Evolutionary conservation across 2,329 filamentous ascomycete species (phyloP).

Genomic region (Cryphonectria japonica): DNA sequence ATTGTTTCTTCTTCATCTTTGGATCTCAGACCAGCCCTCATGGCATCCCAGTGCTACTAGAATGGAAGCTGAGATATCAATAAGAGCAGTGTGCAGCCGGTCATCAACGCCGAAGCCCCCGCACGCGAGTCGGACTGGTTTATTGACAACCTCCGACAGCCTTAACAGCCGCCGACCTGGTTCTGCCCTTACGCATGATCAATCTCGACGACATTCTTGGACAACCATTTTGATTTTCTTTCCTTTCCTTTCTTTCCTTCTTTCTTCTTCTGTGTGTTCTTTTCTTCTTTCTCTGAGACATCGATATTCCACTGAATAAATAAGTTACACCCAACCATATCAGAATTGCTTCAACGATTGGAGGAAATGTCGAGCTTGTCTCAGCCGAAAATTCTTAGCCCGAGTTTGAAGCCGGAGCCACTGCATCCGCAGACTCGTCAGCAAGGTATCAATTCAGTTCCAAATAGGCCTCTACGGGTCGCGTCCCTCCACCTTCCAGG

Average conservation of each 20-base stretch:
- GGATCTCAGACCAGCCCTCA: not conserved
- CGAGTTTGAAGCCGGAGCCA: slow-evolving; percentile 4
- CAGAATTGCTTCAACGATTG: not conserved
- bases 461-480: not conserved
- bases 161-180: not conserved
- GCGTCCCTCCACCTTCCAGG: not conserved
- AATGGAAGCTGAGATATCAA: not conserved
- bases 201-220: not conserved
- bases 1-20: not conserved
- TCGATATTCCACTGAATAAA: not conserved
- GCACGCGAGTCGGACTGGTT: too few relatives aligned
- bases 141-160: too few relatives aligned
- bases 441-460: not conserved
- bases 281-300: not conserved
- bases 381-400: not conserved
- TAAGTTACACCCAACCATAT: not conserved
- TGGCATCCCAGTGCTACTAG: too few relatives aligned
- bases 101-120: not conserved
- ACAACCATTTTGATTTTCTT: not conserved
- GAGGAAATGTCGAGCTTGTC: not conserved
- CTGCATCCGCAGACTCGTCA: slow-evolving; percentile 12
- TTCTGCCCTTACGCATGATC: not conserved
- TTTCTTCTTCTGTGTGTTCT: not conserved
- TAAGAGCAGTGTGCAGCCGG: not conserved
- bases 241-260: too few relatives aligned